Evolutionary conservation across 768 basidiomycete genomes (phyloP).

Genomic region (Aureoboletus auriporus): DNA sequence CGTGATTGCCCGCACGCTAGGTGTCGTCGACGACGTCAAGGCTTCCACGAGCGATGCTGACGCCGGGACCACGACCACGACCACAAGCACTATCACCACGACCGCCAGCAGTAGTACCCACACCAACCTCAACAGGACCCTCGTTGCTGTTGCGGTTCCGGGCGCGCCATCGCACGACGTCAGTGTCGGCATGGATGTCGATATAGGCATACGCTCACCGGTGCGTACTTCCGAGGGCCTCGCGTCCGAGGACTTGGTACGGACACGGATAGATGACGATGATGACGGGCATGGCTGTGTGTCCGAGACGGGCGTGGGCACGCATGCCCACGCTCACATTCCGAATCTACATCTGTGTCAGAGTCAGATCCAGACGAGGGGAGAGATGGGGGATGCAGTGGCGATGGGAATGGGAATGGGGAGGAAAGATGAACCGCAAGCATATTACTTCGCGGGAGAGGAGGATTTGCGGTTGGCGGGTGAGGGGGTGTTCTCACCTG

Average conservation of each 20-base stretch:
- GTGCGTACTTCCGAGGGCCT: slow-evolving; percentile 9
- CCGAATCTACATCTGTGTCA: too few relatives aligned
- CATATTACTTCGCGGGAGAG: slow-evolving; percentile 52
- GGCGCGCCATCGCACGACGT: not conserved
- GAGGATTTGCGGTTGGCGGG: slow-evolving; percentile 55
- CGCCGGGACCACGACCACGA: not conserved
- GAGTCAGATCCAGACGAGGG: too few relatives aligned
- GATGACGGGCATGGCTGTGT: not conserved
- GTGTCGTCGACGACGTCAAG: slow-evolving; percentile 69
- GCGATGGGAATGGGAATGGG: too few relatives aligned
- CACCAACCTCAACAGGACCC: not conserved
- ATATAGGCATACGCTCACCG: not conserved
- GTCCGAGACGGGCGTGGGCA: not conserved
- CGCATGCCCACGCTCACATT: not conserved
- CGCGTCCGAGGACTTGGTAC: slow-evolving; percentile 12
- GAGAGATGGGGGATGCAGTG: too few relatives aligned
- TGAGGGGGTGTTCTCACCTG: slow-evolving; percentile 72
- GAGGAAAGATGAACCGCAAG: slow-evolving; percentile 26
- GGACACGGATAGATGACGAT: not conserved
- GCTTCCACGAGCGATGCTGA: slow-evolving; percentile 61
- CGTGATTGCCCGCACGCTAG: slow-evolving; percentile 77
- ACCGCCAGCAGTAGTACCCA: too few relatives aligned
- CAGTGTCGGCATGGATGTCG: not conserved
- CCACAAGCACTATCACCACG: not conserved
- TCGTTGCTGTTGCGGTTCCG: not conserved